phyloP scores from a whole-genome alignment of 768 basidiomycete species.

The Boletus rubroflammeus region DNA sequence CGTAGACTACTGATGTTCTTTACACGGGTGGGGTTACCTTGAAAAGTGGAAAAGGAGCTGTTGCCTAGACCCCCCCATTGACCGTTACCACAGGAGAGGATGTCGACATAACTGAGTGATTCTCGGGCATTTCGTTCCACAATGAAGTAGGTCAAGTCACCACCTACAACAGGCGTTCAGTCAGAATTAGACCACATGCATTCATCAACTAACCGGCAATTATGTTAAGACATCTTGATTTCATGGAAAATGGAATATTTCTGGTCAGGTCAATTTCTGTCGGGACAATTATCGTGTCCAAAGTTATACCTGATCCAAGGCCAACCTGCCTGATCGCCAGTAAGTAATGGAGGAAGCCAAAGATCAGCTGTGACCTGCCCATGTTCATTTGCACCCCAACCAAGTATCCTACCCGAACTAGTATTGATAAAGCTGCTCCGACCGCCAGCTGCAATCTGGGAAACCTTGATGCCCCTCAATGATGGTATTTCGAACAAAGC shows the following conservation, averaged over 20 bases:
- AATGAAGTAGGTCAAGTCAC: constrained; percentile 74
- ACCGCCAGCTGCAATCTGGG: constrained; percentile 68
- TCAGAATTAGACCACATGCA: neutral
- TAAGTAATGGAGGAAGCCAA: neutral
- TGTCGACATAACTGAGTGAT: constrained; percentile 41
- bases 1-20: constrained; percentile 77
- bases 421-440: constrained; percentile 74
- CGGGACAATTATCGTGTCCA: constrained; percentile 73
- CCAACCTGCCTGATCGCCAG: constrained; percentile 66
- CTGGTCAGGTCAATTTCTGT: constrained; percentile 80
- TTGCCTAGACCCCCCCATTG: constrained; percentile 79
- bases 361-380: constrained; percentile 45
- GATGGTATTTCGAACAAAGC: constrained; percentile 74
- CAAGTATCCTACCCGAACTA: constrained; percentile 66
- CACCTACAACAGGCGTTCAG: constrained; percentile 41
- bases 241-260: constrained; percentile 45
- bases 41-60: constrained; percentile 58
- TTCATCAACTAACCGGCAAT: constrained; percentile 48
- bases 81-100: constrained; percentile 81
- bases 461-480: constrained; percentile 57
- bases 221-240: constrained; percentile 61
- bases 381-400: constrained; percentile 86
- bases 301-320: constrained; percentile 56
- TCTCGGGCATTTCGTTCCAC: constrained; percentile 50
- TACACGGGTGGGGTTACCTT: constrained; percentile 65